A percentile compares a stretch with the other conserved stretches of the same genome.
phyloP scores from a whole-genome alignment of 768 basidiomycete genomes.

The Nidularia pulvinata region DNA sequence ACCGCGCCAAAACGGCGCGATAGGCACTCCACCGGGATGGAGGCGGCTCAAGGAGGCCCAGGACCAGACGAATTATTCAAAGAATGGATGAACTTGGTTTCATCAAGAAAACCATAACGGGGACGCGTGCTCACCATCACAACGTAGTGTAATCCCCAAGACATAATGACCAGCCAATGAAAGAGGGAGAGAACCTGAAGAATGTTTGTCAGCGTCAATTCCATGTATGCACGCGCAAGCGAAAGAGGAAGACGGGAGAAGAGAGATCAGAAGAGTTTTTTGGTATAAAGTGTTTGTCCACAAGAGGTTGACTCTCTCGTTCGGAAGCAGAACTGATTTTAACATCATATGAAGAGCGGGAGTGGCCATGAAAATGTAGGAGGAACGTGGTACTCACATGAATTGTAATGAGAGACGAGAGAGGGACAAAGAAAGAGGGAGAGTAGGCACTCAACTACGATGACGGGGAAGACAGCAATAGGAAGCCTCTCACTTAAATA shows the following conservation, averaged over 20 bases:
- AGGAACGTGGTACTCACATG: too few relatives aligned
- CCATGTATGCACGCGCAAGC: not conserved
- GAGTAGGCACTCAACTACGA: too few relatives aligned
- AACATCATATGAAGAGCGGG: conserved; percentile 40
- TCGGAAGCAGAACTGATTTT: conserved; percentile 85
- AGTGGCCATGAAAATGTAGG: too few relatives aligned
- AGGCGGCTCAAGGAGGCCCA: conserved; percentile 30
- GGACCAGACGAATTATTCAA: conserved; percentile 51
- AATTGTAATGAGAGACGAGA: too few relatives aligned
- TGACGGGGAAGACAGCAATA: too few relatives aligned
- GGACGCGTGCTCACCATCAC: too few relatives aligned
- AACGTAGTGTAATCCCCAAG: too few relatives aligned
- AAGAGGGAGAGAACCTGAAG: conserved; percentile 3
- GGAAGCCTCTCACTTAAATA: too few relatives aligned
- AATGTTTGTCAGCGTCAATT: conserved; percentile 13
- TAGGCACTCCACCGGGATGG: conserved; percentile 24
- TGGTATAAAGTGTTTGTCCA: conserved; percentile 65
- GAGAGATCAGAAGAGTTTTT: conserved; percentile 49
- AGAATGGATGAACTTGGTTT: conserved; percentile 89
- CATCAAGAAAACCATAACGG: conserved; percentile 33
- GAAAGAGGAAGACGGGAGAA: too few relatives aligned
- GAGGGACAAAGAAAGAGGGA: too few relatives aligned
- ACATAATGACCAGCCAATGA: too few relatives aligned
- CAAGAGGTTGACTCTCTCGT: conserved; percentile 71
- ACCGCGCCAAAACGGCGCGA: conserved; percentile 49